phyloP scores from a whole-genome alignment of 108 stramenopile species.

The Skeletonema marinoi region DNA sequence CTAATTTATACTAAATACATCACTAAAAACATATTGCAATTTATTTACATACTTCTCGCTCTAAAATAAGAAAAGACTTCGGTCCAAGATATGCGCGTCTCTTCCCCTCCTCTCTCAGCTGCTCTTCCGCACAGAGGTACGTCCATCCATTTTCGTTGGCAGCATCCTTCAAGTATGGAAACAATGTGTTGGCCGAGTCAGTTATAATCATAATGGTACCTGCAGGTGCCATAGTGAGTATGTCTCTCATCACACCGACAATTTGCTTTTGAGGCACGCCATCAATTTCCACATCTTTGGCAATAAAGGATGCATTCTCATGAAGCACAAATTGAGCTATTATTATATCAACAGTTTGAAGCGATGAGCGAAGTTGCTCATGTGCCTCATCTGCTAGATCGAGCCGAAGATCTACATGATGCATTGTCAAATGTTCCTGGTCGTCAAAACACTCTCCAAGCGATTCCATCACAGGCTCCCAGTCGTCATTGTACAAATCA shows the following conservation, averaged over 20 bases:
- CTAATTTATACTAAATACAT: background rate
- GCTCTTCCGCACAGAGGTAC: slow-evolving; percentile 1
- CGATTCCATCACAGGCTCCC: slow-evolving; percentile 6
- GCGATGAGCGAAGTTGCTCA: slow-evolving; percentile 6
- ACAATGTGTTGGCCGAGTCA: slow-evolving; percentile 9
- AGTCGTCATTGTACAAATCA: slow-evolving; percentile 6
- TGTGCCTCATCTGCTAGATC: slow-evolving; percentile 3
- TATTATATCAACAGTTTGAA: slow-evolving; percentile 9
- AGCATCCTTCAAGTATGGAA: slow-evolving; percentile 3
- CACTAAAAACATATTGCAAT: background rate
- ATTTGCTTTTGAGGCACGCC: background rate
- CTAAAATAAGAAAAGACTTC: slow-evolving; percentile 8
- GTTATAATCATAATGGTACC: slow-evolving; percentile 7
- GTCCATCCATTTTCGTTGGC: slow-evolving; percentile 5
- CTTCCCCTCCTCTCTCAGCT: background rate
- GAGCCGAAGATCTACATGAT: slow-evolving; percentile 4
- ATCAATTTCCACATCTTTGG: slow-evolving; percentile 3
- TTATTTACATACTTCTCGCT: background rate
- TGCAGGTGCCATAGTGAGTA: background rate
- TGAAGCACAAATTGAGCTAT: slow-evolving; percentile 2
- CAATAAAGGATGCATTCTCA: slow-evolving; percentile 10
- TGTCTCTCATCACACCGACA: background rate
- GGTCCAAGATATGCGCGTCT: slow-evolving; percentile 2
- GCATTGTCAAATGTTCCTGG: slow-evolving; percentile 3
- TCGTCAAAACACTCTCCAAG: slow-evolving; percentile 6